Evolutionary conservation across 2,329 filamentous ascomycete genomes (phyloP).

Genomic region (Blastomyces silverae): DNA sequence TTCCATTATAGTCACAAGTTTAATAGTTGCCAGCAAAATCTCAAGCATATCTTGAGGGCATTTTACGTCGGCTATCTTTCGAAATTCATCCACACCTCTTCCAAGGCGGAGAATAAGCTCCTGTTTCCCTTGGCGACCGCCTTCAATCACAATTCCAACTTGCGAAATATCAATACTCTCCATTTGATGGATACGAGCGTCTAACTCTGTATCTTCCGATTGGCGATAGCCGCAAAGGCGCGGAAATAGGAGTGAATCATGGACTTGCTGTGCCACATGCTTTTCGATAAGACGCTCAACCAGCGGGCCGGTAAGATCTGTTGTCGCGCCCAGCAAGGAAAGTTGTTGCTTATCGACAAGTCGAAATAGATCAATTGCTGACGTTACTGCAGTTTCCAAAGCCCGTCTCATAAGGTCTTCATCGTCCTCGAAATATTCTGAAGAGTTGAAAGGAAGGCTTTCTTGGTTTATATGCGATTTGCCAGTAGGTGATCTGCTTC

Average conservation of each 20-base stretch:
- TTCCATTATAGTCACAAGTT: slow-evolving; percentile 66
- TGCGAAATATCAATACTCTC: slow-evolving; percentile 89
- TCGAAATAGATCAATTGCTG: slow-evolving; percentile 92
- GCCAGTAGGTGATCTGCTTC: slow-evolving; percentile 29
- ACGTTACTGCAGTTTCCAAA: slow-evolving; percentile 83
- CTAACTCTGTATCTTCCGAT: slow-evolving; percentile 77
- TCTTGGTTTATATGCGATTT: slow-evolving; percentile 25
- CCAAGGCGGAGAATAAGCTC: slow-evolving; percentile 70
- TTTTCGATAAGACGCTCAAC: slow-evolving; percentile 93
- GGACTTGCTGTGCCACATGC: slow-evolving; percentile 88
- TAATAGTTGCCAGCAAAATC: slow-evolving; percentile 70
- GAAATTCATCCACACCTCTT: slow-evolving; percentile 79
- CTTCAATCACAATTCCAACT: slow-evolving; percentile 79
- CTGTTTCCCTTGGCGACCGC: slow-evolving; percentile 69
- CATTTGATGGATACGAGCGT: slow-evolving; percentile 88
- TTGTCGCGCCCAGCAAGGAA: slow-evolving; percentile 83
- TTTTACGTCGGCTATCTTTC: slow-evolving; percentile 68
- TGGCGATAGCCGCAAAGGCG: slow-evolving; percentile 70
- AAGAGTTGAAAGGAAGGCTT: slow-evolving; percentile 50
- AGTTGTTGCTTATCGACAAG: slow-evolving; percentile 92
- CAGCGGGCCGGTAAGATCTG: slow-evolving; percentile 81
- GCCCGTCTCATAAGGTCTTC: slow-evolving; percentile 85
- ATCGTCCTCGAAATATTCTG: slow-evolving; percentile 76
- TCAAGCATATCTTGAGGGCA: slow-evolving; percentile 88
- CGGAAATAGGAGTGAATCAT: slow-evolving; percentile 76